Evolutionary conservation across 2,329 filamentous ascomycete genomes (phyloP).

Genomic region (Aureobasidium sp.): DNA sequence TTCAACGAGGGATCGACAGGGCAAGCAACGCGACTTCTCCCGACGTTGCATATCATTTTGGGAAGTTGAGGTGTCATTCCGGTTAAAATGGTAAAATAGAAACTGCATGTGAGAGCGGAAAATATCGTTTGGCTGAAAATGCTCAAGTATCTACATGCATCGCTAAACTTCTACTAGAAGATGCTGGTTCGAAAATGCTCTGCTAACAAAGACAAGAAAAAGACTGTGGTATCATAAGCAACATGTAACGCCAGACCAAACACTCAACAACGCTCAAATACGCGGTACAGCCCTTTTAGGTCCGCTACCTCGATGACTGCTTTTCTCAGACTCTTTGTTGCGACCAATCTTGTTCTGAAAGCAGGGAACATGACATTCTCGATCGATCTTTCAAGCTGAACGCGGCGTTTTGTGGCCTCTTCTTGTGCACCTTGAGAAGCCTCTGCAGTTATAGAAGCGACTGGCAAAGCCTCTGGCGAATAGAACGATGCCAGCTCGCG

Average conservation of each 20-base stretch:
- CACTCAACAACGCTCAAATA: conserved; percentile 83
- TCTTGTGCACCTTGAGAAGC: conserved; percentile 37
- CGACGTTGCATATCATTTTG: conserved; percentile 4
- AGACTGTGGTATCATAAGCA: conserved; percentile 1
- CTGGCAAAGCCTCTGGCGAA: conserved; percentile 74
- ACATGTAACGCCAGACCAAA: not conserved
- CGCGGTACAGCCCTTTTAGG: conserved; percentile 83
- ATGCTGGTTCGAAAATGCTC: not conserved
- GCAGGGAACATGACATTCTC: conserved; percentile 88
- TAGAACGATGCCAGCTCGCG: conserved; percentile 84
- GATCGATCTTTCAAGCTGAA: conserved; percentile 64
- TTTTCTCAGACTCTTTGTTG: conserved; percentile 68
- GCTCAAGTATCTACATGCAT: not conserved
- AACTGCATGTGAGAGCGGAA: too few species aligned
- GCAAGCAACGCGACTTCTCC: conserved; percentile 2
- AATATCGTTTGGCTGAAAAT: not conserved
- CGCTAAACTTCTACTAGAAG: not conserved
- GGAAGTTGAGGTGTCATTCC: not conserved
- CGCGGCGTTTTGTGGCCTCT: conserved; percentile 32
- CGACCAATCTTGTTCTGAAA: conserved; percentile 73
- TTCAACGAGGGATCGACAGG: conserved; percentile 3
- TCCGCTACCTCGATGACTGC: conserved; percentile 83
- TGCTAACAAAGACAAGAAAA: not conserved
- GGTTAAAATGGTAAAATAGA: not conserved
- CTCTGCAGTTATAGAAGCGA: conserved; percentile 37